Percentiles rank a stretch among this genome's conserved stretches.
Evolutionary conservation across 768 basidiomycete genomes (phyloP).

Genomic region (Rickenella mellea): DNA sequence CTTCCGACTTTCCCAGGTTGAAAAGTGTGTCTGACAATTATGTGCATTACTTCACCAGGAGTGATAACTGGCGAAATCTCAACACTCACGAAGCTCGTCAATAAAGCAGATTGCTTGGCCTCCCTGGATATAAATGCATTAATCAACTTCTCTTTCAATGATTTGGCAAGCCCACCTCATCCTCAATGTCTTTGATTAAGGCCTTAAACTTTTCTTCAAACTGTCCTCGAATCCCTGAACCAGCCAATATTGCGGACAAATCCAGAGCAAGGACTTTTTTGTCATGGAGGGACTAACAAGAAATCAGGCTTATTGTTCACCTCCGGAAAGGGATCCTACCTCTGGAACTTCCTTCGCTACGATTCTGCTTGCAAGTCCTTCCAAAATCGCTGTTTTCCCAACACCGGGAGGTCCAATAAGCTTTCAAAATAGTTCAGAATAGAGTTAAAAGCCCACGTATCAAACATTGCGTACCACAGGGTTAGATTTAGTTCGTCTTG

Average conservation of each 20-base stretch:
- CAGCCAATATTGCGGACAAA: constrained; percentile 75
- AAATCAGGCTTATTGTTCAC: not conserved
- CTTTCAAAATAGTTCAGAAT: constrained; percentile 21
- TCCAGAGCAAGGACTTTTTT: constrained; percentile 87
- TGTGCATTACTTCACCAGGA: not conserved
- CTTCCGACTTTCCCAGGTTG: constrained; percentile 86
- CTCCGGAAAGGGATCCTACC: constrained; percentile 28
- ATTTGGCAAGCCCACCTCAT: constrained; percentile 39
- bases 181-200: constrained; percentile 83
- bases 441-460: not conserved
- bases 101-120: constrained; percentile 88
- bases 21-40: constrained; percentile 54
- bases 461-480: constrained; percentile 54
- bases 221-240: constrained; percentile 84
- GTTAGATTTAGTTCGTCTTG: constrained; percentile 84
- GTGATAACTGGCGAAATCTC: not conserved
- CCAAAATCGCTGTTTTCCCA: constrained; percentile 88
- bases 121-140: constrained; percentile 29
- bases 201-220: constrained; percentile 94
- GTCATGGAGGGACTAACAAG: constrained; percentile 61
- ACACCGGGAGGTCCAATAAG: constrained; percentile 83
- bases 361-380: constrained; percentile 82
- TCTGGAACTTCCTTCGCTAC: constrained; percentile 88
- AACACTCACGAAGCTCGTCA: constrained; percentile 79
- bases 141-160: constrained; percentile 12